These are phyloP conservation scores for Alternaria sp. DNA, from an alignment of 2,329 filamentous ascomycete genomes.

Conservation along the genomic window DNA sequence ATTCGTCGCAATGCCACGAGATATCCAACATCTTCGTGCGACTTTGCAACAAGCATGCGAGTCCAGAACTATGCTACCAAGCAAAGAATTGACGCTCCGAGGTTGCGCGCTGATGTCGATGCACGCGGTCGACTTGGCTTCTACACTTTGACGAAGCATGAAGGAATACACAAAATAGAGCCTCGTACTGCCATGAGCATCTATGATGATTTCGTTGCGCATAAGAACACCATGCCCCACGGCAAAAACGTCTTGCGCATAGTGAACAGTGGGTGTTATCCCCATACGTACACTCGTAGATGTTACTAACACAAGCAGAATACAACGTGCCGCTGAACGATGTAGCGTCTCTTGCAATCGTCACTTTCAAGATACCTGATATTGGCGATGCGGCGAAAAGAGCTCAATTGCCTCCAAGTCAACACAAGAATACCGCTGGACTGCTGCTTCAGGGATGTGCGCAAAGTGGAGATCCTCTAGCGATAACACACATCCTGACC, in stretches of 20 bases:
- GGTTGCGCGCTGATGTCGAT: conserved; percentile 33
- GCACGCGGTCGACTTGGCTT: conserved; percentile 29
- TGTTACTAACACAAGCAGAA: conserved; percentile 30
- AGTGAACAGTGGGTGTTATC: conserved; percentile 31
- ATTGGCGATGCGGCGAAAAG: conserved; percentile 27
- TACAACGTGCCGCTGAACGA: conserved; percentile 34
- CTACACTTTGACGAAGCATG: conserved; percentile 29
- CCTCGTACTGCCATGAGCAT: conserved; percentile 32
- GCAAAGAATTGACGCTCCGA: conserved; percentile 24
- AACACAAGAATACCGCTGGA: conserved; percentile 29
- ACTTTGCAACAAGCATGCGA: conserved; percentile 1
- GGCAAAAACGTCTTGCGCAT: conserved; percentile 27
- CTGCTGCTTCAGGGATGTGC: conserved; percentile 41
- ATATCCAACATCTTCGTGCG: not conserved
- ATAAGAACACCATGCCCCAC: conserved; percentile 30
- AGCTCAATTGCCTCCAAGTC: conserved; percentile 35
- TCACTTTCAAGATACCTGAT: conserved; percentile 38
- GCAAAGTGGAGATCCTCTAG: conserved; percentile 37
- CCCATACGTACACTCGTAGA: not conserved
- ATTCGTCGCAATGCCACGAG: conserved; percentile 14
- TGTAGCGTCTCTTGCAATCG: conserved; percentile 37
- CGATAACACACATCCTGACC: conserved; percentile 42
- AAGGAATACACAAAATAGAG: conserved; percentile 28
- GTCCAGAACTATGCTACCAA: conserved; percentile 28
- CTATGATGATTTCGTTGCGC: conserved; percentile 35